Conservation (phyloP, 2,329 filamentous ascomycete genomes). For the Pseudogymnoascus sp. region DNA sequence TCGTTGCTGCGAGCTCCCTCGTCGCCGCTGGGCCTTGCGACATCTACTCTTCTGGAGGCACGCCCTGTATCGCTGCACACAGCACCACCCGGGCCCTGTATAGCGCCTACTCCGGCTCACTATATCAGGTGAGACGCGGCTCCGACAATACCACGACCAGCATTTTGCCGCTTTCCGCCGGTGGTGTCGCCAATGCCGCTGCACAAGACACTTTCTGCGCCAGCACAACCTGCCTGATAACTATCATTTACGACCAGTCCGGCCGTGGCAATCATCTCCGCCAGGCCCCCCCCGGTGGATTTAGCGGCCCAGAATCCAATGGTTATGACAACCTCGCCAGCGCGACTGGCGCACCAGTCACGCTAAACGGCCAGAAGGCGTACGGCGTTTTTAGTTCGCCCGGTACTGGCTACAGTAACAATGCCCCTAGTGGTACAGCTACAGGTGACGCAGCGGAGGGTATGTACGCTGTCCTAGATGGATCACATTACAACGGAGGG, state of each 20-base stretch:
- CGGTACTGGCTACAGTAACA: constrained; percentile 55
- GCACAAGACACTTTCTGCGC: constrained; percentile 54
- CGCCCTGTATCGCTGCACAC: constrained; percentile 57
- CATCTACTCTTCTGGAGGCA: constrained; percentile 49
- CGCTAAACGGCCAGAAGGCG: constrained; percentile 50
- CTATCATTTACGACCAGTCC: constrained; percentile 59
- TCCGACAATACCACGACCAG: constrained; percentile 37
- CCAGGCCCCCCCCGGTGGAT: constrained; percentile 51
- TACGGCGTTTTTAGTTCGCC: constrained; percentile 57
- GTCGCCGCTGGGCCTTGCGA: constrained; percentile 52
- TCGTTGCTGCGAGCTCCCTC: constrained; percentile 33
- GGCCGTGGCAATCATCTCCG: constrained; percentile 54
- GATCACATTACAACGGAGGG: constrained; percentile 48
- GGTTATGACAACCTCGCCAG: constrained; percentile 53
- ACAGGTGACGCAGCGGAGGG: constrained; percentile 48
- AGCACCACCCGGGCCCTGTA: constrained; percentile 58
- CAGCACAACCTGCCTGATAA: constrained; percentile 54
- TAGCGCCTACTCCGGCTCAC: constrained; percentile 40
- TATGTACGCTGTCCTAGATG: constrained; percentile 54
- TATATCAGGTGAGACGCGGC: constrained; percentile 53
- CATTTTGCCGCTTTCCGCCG: constrained; percentile 41
- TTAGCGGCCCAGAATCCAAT: constrained; percentile 45
- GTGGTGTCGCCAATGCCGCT: constrained; percentile 54
- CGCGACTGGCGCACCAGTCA: constrained; percentile 53
- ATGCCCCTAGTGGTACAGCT: constrained; percentile 43